Conservation (phyloP, 73 alveolate species). For the Durusdinium trenchii region DNA sequence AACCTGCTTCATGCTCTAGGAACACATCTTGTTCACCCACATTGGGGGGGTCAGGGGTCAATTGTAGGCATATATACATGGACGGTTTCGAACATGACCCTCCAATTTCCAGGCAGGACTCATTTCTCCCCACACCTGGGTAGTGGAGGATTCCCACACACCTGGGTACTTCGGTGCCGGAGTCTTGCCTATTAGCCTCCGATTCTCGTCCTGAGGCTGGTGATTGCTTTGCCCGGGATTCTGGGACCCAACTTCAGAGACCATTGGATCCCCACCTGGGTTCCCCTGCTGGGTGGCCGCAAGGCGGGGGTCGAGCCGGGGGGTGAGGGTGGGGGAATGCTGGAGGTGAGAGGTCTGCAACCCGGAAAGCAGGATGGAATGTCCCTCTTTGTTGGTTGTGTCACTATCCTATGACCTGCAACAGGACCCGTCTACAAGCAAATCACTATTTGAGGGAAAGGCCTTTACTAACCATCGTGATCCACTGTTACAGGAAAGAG, state of each 20-base stretch:
- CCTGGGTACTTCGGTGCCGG: neutral
- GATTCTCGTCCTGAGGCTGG: neutral
- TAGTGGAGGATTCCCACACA: too few relatives aligned
- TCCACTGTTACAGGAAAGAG: neutral
- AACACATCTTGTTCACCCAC: too few relatives aligned
- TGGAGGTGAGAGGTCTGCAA: neutral
- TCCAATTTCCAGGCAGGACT: too few relatives aligned
- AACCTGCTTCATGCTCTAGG: too few relatives aligned
- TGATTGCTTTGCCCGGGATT: constrained; percentile 37
- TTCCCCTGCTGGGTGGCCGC: neutral
- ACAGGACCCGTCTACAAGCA: too few relatives aligned
- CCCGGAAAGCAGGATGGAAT: neutral
- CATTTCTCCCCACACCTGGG: too few relatives aligned
- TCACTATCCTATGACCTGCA: neutral
- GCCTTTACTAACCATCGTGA: neutral
- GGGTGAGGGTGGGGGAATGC: neutral
- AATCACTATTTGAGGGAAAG: neutral
- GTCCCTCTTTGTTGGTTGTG: neutral
- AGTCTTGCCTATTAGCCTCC: neutral
- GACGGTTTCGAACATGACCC: too few relatives aligned
- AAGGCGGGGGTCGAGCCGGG: neutral
- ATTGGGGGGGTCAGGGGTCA: too few relatives aligned
- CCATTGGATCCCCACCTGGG: constrained; percentile 21
- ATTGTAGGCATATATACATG: too few relatives aligned
- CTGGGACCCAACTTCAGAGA: constrained; percentile 7